Evolutionary conservation across 495 filamentous ascomycete species (phyloP), one percentile per base, ranked within the genome.

Genomic region (Glonium stellatum): DNA sequence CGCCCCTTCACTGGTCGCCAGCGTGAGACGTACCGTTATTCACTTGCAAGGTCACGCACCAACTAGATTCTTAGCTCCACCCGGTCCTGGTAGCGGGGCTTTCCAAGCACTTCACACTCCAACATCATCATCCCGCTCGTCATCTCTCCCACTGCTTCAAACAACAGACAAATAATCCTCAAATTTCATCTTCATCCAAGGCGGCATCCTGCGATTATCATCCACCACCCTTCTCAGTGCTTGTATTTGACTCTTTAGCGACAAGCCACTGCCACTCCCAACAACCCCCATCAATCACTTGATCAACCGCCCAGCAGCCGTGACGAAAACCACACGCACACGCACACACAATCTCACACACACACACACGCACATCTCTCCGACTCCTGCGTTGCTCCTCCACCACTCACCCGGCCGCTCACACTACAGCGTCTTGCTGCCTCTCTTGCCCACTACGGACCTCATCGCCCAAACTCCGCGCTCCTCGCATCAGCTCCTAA

Each of bases 401-500:
- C 49, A 22, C 35, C n/a, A n/a, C 36, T 41, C 36, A 41, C 27
- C 11, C 51, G 37, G 39, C 18, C 34, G 39, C 49, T 15, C 41
- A 35, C 41, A n/a, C 31, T n/a, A 35, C 44, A 54, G 52, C 39
- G 35, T 37, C 50, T 54, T 27, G 35, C 56, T 37, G 42, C 49
- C 50, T 13, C 41, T 37, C 41, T 70, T 70, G 76, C 78, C 80
- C 79, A 82, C 68, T 67, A 83, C 81, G 79, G 79, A 80, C 74
- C 72, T 73, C 67, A 70, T 68, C 59, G 42, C 71, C 59, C 67
- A 65, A 71, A 63, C 64, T 55, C 67, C 58, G 53, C 61, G 66
- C 65, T 71, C 64, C 66, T 74, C 67, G 57, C 77, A 73, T 65
- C 71, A 73, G 64, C 76, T 77, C 54, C 74, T 79, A 58, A 77